Evolutionary conservation across 1,139 yeast species (phyloP), one percentile per base, ranked within the genome.

Genomic region (Ogataea hybrid): DNA sequence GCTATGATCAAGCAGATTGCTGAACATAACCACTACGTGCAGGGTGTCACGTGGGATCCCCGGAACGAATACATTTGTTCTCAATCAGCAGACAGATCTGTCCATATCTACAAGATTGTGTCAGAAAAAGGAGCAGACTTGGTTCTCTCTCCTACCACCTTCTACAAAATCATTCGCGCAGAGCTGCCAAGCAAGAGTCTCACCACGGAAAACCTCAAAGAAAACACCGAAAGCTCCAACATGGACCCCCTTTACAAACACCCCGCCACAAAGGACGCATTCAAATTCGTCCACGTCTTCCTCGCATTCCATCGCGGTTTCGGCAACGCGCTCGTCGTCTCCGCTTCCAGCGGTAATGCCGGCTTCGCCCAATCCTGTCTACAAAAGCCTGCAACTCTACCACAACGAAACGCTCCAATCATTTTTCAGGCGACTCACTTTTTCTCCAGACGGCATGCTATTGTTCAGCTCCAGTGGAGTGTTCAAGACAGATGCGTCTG

Each of bases 21-120:
- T 3, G 88, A 86, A 50, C 97, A 92, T 61, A 68, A 69, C 28
- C 97, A 90, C 59, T 90, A 87, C 56, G 94, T 92, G 2, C 99
- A 92, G 63, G 99, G 99, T 3, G 92, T 92, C 4, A 73, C 84
- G 0, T 92, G 97, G 97, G 98, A 92, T 61, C 98, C 98, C 3
- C 58, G 69, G 44, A 80, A 83, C 46, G 79, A 83, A 54, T 88
- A 64, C 54, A 63, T 92, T 15, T 88, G 90, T 1, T 85, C 96
- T 6, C 97, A 90, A 59, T 81, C 94, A 18, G 95, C 96, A 3
- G 98, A 94, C 63, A 68, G 96, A 45, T 74, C 89, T 2, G 82
- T 90, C 14, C 81, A 80, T 49, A 68, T 92, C 5, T 86, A 85
- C 56, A 63, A 69, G 17, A 57, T 77, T 36, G 20, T 37, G 7